Evolutionary conservation across 257 asterid species (phyloP).

Genomic region (Penstemon eatonii): DNA sequence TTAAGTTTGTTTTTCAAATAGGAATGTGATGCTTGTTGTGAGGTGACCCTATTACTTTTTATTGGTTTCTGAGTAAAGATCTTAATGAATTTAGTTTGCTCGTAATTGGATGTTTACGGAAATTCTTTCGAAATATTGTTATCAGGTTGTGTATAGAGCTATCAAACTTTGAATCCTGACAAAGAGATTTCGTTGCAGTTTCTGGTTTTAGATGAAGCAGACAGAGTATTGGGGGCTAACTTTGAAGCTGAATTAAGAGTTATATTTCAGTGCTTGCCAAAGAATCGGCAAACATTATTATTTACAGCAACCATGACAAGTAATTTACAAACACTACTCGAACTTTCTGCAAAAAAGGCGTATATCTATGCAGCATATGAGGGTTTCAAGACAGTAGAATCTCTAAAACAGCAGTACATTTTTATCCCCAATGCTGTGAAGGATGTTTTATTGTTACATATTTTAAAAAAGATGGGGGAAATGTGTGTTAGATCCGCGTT

Average conservation of each 20-base stretch:
- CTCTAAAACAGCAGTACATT: conserved; percentile 81
- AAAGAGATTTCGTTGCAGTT: conserved; percentile 53
- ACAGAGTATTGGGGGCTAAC: conserved; percentile 80
- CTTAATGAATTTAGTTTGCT: background rate
- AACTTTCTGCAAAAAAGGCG: conserved; percentile 86
- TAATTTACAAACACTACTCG: conserved; percentile 69
- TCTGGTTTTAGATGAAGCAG: conserved; percentile 97
- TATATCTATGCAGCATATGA: conserved; percentile 83
- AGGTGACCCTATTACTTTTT: background rate
- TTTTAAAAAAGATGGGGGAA: conserved; percentile 68
- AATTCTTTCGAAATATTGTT: background rate
- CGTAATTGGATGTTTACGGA: too few relatives aligned
- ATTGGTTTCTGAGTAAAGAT: background rate
- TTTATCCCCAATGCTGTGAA: conserved; percentile 69
- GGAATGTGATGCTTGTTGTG: conserved; percentile 2
- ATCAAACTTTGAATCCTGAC: conserved; percentile 18
- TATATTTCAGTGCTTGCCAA: conserved; percentile 86
- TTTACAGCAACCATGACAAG: conserved; percentile 95
- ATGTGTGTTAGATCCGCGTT: conserved; percentile 82
- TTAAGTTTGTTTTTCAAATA: too few relatives aligned
- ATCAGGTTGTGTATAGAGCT: conserved; percentile 4
- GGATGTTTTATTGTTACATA: conserved; percentile 76
- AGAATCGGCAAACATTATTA: conserved; percentile 80
- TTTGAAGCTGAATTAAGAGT: conserved; percentile 81
- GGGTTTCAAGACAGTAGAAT: conserved; percentile 83